phyloP scores from a whole-genome alignment of 164 flowering plant species.

The Akebia trifoliata region DNA sequence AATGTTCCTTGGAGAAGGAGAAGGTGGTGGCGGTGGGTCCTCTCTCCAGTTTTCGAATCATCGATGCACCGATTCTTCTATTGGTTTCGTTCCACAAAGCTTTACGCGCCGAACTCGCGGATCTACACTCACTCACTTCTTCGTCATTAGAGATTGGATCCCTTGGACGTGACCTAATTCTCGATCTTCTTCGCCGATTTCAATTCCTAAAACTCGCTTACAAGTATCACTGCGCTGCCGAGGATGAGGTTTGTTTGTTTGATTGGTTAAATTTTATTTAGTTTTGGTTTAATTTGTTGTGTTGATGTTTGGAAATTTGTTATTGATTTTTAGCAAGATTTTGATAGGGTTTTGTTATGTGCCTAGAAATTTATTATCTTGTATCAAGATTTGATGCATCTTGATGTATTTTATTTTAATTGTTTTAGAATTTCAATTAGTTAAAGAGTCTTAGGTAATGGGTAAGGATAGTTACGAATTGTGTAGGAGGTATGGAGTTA shows the following conservation, averaged over 20 bases:
- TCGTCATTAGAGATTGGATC: slow-evolving; percentile 22
- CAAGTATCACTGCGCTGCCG: slow-evolving; percentile 65
- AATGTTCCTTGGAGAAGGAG: slow-evolving; percentile 10
- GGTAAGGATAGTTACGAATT: too few species aligned
- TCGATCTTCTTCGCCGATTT: slow-evolving; percentile 36
- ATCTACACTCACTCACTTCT: slow-evolving; percentile 31
- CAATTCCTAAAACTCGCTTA: slow-evolving; percentile 52
- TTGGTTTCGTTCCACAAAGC: slow-evolving; percentile 70
- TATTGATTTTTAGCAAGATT: background rate
- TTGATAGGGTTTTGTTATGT: background rate
- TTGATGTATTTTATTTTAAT: too few species aligned
- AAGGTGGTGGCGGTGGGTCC: slow-evolving; percentile 11
- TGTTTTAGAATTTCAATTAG: too few species aligned
- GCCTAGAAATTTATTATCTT: too few species aligned
- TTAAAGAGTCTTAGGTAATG: too few species aligned
- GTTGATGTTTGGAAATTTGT: background rate
- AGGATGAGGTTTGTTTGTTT: slow-evolving; percentile 58
- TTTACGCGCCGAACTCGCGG: slow-evolving; percentile 44
- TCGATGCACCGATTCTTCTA: slow-evolving; percentile 59
- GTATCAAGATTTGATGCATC: too few species aligned
- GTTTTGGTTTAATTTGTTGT: background rate
- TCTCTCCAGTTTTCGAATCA: slow-evolving; percentile 23
- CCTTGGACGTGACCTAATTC: slow-evolving; percentile 18
- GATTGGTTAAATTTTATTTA: background rate
- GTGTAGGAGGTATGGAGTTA: too few species aligned